Evolutionary conservation across 352 stramenopile genomes (phyloP).

Genomic region (Phytopythium kandeliae): DNA sequence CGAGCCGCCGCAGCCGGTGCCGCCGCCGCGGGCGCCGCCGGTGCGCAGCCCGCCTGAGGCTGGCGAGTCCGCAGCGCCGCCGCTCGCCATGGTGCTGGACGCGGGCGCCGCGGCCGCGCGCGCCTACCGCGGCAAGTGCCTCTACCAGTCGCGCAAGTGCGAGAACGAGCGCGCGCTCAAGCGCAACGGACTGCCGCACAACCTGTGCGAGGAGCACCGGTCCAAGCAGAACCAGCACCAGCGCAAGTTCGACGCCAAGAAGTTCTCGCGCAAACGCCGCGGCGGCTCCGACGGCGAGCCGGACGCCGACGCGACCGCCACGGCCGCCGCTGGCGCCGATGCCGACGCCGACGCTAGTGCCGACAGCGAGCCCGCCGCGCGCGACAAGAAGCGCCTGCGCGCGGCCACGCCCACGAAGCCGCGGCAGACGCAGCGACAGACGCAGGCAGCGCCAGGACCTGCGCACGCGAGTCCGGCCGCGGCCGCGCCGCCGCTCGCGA

Average conservation of each 20-base stretch:
- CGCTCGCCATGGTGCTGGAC: slow-evolving; percentile 1
- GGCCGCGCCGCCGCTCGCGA: too few species aligned
- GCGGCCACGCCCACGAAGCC: not conserved
- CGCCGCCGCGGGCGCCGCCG: not conserved
- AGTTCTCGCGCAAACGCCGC: slow-evolving; percentile 51
- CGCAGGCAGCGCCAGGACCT: too few species aligned
- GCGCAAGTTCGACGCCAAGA: slow-evolving; percentile 79
- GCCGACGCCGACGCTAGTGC: slow-evolving; percentile 5
- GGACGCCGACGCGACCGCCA: slow-evolving; percentile 8
- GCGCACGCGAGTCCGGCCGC: too few species aligned
- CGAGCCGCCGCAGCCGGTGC: not conserved
- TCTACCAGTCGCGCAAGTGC: slow-evolving; percentile 78
- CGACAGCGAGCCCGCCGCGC: slow-evolving; percentile 15
- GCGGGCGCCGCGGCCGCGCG: slow-evolving; percentile 3
- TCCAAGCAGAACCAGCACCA: slow-evolving; percentile 80
- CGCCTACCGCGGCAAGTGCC: slow-evolving; percentile 53
- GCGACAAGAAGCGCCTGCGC: not conserved
- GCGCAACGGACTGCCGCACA: slow-evolving; percentile 72
- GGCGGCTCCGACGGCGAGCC: slow-evolving; percentile 18
- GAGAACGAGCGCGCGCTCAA: slow-evolving; percentile 78
- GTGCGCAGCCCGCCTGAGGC: too few species aligned
- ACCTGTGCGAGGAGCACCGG: slow-evolving; percentile 72
- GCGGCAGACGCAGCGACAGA: not conserved
- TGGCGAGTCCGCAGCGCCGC: not conserved
- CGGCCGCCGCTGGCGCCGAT: too few species aligned